These are phyloP conservation scores for Populus hybrid DNA, from an alignment of 441 rosid species.

Conservation along the genomic window DNA sequence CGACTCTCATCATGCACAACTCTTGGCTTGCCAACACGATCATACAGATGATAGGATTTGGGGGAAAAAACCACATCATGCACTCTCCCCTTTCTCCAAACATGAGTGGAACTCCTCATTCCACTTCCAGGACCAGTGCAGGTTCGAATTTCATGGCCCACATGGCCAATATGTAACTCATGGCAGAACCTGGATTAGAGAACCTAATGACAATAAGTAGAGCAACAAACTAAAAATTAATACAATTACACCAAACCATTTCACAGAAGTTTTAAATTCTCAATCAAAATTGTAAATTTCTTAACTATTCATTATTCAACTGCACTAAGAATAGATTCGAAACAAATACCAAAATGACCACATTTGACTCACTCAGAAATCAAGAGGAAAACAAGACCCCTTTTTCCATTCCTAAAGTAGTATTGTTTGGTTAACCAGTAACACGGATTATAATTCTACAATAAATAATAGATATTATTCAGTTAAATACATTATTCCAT, in stretches of 20 bases:
- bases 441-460: neutral
- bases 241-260: neutral
- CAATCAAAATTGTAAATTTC: neutral
- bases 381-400: neutral
- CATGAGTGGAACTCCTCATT: constrained; percentile 59
- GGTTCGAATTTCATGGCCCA: constrained; percentile 71
- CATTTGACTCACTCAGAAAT: neutral
- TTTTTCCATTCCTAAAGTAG: neutral
- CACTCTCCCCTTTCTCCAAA: constrained; percentile 69
- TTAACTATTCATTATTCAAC: neutral
- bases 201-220: neutral
- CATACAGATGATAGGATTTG: constrained; percentile 71
- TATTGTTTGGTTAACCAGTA: neutral
- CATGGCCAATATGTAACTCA: constrained; percentile 70
- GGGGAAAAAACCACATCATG: constrained; percentile 56
- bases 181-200: constrained; percentile 53
- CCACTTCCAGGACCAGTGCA: constrained; percentile 69
- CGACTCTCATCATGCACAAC: constrained; percentile 59
- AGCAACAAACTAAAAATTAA: neutral
- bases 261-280: neutral
- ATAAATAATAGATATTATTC: too few species aligned
- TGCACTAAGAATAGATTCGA: neutral
- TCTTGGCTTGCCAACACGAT: constrained; percentile 77
- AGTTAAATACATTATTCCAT: neutral
- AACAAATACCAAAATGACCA: neutral